Evolutionary conservation across 192 early-diverging fungal species (phyloP), one percentile per base, ranked within the genome.

Genomic region (Coemansia biformis): DNA sequence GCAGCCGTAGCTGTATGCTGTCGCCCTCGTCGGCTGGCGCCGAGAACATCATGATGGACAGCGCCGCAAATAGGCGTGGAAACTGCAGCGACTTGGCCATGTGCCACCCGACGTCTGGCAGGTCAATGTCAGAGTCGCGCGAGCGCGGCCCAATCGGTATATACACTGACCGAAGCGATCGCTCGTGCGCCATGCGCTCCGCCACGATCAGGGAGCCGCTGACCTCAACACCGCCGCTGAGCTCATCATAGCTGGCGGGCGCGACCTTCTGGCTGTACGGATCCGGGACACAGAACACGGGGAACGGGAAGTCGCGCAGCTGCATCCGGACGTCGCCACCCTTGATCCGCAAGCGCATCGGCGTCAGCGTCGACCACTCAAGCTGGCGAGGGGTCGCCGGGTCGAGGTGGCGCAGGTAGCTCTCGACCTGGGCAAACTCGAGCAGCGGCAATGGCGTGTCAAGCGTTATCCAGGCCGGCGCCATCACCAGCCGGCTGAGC

Each of bases 221-320:
- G 24, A 75, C 35, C 17, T 75, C 72, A 12, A 75, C 42, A 0
- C 66, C 72, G 0, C 66, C 72, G 15, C 43, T 51, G n/a, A 69
- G 45, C 10, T 59, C 54, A 4, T 63, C 72, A 37, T 64, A 75
- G 66, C 57, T 69, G 30, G 14, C 40, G 9, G 28, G 36, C 2
- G 24, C 21, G 16, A 51, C 35, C 12, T 16, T 19, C 12, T 11
- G 13, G 16, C 58, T 50, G 52, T 62, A 57, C 1, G 70, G 63
- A 42, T 77, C 70, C 0, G 77, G 77, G 21, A 78, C 72, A 13
- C 61, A 44, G 29, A 75, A 63, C 45, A 78, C 38, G 14, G 77
- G 77, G 30, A 78, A 71, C 12, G 77, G 77, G 26, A 71, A 75
- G 42, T 78, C 66, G 36, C 77, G 70, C 45, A 78, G 47, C 29